Conservation (phyloP, 1,139 yeast species). For the Geotrichum restrictum region DNA sequence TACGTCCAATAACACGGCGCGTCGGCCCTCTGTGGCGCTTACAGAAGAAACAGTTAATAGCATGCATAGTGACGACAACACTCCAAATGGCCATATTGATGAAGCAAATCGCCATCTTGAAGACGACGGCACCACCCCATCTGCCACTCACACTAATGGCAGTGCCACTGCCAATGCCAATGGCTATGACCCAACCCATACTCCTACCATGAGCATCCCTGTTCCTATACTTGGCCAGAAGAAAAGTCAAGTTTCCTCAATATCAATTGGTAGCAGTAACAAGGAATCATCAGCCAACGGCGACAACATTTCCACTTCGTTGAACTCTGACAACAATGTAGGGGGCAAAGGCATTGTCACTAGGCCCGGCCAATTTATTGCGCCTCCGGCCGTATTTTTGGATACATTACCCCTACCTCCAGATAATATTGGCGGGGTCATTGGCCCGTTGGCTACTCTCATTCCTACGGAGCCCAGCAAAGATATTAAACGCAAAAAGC, state of each 20-base stretch:
- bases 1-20: neutral
- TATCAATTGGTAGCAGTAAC: neutral
- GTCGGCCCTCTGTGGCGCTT: neutral
- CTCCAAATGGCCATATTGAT: neutral
- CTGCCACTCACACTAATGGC: neutral
- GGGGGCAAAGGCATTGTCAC: neutral
- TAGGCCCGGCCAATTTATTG: neutral
- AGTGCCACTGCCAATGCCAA: neutral
- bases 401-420: constrained; percentile 10
- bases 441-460: constrained; percentile 1
- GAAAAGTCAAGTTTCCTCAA: neutral
- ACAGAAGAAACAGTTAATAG: neutral
- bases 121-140: neutral
- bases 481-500: constrained; percentile 29
- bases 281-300: neutral
- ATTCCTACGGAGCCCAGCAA: constrained; percentile 2
- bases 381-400: neutral
- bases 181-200: neutral
- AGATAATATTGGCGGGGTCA: constrained; percentile 11
- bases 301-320: neutral
- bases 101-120: neutral
- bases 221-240: neutral
- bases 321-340: neutral
- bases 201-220: neutral
- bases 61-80: constrained; percentile 1